A percentile compares a stretch with the other conserved stretches of the same genome.
Conservation (phyloP, 2,329 filamentous ascomycete genomes). For the Pestalotiopsis sp. region DNA sequence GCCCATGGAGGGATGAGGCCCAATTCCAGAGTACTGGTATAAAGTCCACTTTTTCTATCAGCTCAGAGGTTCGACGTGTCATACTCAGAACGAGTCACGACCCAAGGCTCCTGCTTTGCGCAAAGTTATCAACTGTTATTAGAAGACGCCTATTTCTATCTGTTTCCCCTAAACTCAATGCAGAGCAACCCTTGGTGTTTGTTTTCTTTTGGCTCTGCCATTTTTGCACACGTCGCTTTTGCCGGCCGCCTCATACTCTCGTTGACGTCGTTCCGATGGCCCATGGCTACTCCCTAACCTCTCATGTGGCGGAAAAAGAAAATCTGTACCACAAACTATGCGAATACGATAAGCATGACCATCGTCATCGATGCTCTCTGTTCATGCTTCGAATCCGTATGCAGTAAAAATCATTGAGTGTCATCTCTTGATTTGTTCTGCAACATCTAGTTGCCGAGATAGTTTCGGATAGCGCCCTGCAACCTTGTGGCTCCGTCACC, state of each 20-base stretch:
- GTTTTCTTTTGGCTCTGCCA: not conserved
- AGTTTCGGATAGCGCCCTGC: conserved; percentile 71
- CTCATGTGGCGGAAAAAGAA: not conserved
- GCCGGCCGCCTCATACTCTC: conserved; percentile 4
- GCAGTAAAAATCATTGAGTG: not conserved
- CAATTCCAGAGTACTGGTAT: too few relatives aligned
- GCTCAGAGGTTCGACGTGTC: too few relatives aligned
- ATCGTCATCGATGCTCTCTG: not conserved
- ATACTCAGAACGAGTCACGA: too few relatives aligned
- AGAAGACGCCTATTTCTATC: conserved; percentile 6
- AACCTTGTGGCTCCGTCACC: conserved; percentile 84
- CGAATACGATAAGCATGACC: not conserved
- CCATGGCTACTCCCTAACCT: not conserved
- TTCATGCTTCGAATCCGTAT: not conserved
- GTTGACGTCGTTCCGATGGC: conserved; percentile 1
- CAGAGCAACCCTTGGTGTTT: not conserved
- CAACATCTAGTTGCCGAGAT: conserved; percentile 54
- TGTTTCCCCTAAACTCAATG: not conserved
- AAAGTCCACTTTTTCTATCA: too few relatives aligned
- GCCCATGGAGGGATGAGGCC: too few relatives aligned
- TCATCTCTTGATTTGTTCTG: not conserved
- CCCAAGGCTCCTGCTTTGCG: not conserved
- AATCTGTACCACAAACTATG: not conserved
- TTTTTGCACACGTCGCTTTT: conserved; percentile 1
- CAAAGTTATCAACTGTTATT: conserved; percentile 1